These are phyloP conservation scores for Ormosia semicastrata DNA, from an alignment of 306 rosid species.

Conservation along the genomic window DNA sequence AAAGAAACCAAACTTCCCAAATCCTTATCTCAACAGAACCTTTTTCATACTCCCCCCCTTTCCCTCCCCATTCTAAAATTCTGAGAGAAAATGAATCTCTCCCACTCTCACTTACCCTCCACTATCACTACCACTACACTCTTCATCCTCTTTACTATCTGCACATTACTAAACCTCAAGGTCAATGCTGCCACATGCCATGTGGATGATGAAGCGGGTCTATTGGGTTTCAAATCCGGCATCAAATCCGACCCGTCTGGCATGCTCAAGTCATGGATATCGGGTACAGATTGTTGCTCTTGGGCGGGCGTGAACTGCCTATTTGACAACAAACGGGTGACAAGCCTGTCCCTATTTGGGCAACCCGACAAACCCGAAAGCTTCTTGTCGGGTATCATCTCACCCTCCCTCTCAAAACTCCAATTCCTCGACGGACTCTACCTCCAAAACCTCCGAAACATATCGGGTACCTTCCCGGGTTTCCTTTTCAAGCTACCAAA, in stretches of 20 bases:
- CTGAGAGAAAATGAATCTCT: neutral
- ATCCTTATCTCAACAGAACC: neutral
- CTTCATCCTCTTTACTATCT: conserved; percentile 1
- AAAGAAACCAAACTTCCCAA: neutral
- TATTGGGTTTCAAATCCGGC: conserved; percentile 66
- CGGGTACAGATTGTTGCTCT: conserved; percentile 62
- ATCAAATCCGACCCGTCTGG: conserved; percentile 79
- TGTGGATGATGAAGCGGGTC: conserved; percentile 58
- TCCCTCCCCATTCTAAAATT: neutral
- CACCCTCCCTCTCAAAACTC: conserved; percentile 65
- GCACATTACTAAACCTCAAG: neutral
- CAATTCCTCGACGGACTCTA: conserved; percentile 48
- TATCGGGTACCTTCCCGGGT: conserved; percentile 66
- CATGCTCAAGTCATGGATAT: conserved; percentile 56
- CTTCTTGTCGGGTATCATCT: conserved; percentile 56
- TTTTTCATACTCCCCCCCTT: neutral
- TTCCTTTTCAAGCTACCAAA: conserved; percentile 43
- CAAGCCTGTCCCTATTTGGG: conserved; percentile 30
- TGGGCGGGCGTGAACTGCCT: conserved; percentile 62
- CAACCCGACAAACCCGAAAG: conserved; percentile 32
- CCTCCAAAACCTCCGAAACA: conserved; percentile 48
- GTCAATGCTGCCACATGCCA: conserved; percentile 57
- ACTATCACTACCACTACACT: neutral
- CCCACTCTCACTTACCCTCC: neutral
- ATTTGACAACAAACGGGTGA: conserved; percentile 48